Percentiles rank a stretch among this genome's conserved stretches.
Conservation (phyloP, 164 flowering plant genomes). For the Liquidambar formosana region DNA sequence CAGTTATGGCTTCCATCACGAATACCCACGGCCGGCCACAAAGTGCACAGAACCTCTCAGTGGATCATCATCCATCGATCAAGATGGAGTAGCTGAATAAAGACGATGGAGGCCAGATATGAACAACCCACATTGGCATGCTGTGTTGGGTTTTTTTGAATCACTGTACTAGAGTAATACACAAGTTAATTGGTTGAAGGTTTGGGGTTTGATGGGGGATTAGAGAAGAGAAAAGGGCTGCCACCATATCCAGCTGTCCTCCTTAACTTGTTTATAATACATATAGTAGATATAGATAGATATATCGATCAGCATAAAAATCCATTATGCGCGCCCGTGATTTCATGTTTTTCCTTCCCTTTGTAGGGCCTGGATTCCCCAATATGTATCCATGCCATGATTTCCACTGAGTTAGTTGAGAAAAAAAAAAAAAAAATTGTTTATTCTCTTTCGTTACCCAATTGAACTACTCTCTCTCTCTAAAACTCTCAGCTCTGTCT, state of each 20-base stretch:
- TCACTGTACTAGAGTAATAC: too few species aligned
- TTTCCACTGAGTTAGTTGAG: slow-evolving; percentile 3
- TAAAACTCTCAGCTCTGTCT: slow-evolving; percentile 5
- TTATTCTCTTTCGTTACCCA: background rate
- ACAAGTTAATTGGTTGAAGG: slow-evolving; percentile 4
- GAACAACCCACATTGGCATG: background rate
- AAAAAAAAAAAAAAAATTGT: too few species aligned
- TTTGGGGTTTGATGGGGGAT: background rate
- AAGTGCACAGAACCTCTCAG: too few species aligned
- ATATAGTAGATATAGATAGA: slow-evolving; percentile 18
- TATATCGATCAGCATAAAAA: slow-evolving; percentile 11
- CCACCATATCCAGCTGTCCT: background rate
- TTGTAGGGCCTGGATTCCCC: slow-evolving; percentile 11
- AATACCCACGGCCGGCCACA: too few species aligned
- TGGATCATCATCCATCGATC: too few species aligned
- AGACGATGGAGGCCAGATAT: slow-evolving; percentile 3
- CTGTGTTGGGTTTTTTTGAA: background rate
- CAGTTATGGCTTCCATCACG: background rate
- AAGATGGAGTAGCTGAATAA: background rate
- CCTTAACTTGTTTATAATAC: slow-evolving; percentile 19
- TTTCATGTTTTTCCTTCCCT: slow-evolving; percentile 5
- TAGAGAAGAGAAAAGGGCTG: background rate
- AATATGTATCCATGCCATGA: background rate
- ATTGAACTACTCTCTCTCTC: slow-evolving; percentile 6
- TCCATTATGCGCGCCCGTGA: slow-evolving; percentile 11